phyloP scores from a whole-genome alignment of 768 basidiomycete genomes.

The Rhodotorula babjevae region DNA sequence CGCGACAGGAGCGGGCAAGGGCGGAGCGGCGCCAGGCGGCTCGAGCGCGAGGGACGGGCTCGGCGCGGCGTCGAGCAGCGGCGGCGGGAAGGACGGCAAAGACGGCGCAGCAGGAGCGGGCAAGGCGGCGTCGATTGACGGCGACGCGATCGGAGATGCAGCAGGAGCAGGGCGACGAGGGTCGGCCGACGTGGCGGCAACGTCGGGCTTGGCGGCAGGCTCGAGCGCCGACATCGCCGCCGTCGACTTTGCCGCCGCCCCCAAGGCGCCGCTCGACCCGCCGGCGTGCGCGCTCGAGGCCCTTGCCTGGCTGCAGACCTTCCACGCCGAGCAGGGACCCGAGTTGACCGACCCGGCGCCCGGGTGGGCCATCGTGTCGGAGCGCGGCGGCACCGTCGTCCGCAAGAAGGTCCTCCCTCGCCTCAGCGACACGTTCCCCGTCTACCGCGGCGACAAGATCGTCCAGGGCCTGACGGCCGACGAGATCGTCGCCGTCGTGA shows the following conservation, averaged over 20 bases:
- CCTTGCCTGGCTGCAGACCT: slow-evolving; percentile 69
- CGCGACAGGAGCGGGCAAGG: background rate
- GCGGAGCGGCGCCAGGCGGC: too few species aligned
- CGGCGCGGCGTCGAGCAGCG: too few species aligned
- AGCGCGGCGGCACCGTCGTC: slow-evolving; percentile 66
- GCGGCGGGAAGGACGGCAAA: too few species aligned
- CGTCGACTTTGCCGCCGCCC: background rate
- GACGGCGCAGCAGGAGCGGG: too few species aligned
- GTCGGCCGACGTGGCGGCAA: too few species aligned
- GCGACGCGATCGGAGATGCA: too few species aligned
- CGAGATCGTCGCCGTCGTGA: slow-evolving; percentile 71
- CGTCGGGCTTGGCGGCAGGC: too few species aligned
- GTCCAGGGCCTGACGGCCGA: slow-evolving; percentile 91
- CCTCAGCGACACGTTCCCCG: slow-evolving; percentile 72
- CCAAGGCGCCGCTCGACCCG: slow-evolving; percentile 49
- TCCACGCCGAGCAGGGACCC: slow-evolving; percentile 55
- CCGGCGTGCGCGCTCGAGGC: slow-evolving; percentile 80
- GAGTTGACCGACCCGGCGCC: slow-evolving; percentile 52
- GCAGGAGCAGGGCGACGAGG: too few species aligned
- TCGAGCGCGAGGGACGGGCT: too few species aligned
- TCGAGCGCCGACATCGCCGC: background rate
- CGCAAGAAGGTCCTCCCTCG: slow-evolving; percentile 70
- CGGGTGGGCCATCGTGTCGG: slow-evolving; percentile 72
- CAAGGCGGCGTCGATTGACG: too few species aligned
- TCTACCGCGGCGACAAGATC: slow-evolving; percentile 82